phyloP scores from a whole-genome alignment of 352 stramenopile species.

The Globisporangium mamillatum region DNA sequence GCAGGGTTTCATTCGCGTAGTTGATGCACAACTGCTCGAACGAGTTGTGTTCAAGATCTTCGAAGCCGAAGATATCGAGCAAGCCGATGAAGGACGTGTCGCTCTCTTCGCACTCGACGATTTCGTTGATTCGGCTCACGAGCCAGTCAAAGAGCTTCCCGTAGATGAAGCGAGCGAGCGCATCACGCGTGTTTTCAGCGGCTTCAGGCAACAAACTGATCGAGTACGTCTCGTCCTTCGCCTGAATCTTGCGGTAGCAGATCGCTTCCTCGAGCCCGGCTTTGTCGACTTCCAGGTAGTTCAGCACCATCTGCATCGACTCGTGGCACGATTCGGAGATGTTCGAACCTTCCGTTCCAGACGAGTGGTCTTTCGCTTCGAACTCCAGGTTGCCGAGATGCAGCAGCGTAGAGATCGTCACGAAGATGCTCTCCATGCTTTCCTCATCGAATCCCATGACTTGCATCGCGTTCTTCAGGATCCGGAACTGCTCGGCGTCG shows the following conservation, averaged over 20 bases:
- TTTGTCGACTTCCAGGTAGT: conserved; percentile 87
- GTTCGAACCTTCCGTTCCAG: conserved; percentile 62
- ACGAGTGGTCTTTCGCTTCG: conserved; percentile 54
- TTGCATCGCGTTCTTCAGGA: conserved; percentile 75
- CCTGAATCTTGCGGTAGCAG: conserved; percentile 91
- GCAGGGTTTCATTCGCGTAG: conserved; percentile 92
- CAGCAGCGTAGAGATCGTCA: conserved; percentile 88
- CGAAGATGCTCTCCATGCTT: conserved; percentile 91
- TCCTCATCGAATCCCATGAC: conserved; percentile 87
- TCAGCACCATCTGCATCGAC: conserved; percentile 78
- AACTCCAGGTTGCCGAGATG: conserved; percentile 96
- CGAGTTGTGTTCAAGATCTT: conserved; percentile 87
- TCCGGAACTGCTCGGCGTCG: conserved; percentile 84
- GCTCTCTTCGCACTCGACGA: conserved; percentile 57
- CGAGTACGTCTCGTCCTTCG: conserved; percentile 89
- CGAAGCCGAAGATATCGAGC: conserved; percentile 89
- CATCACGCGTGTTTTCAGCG: conserved; percentile 90
- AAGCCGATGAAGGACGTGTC: conserved; percentile 70
- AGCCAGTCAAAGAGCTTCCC: conserved; percentile 93
- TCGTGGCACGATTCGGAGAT: conserved; percentile 52
- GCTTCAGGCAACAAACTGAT: conserved; percentile 66
- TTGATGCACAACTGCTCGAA: conserved; percentile 97
- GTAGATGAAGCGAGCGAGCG: conserved; percentile 95
- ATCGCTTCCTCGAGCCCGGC: conserved; percentile 88
- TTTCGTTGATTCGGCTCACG: conserved; percentile 84